A percentile compares a stretch with the other conserved stretches of the same genome.
Evolutionary conservation across 2,329 filamentous ascomycete genomes (phyloP).

Genomic region (Pestalotiopsis sp.): DNA sequence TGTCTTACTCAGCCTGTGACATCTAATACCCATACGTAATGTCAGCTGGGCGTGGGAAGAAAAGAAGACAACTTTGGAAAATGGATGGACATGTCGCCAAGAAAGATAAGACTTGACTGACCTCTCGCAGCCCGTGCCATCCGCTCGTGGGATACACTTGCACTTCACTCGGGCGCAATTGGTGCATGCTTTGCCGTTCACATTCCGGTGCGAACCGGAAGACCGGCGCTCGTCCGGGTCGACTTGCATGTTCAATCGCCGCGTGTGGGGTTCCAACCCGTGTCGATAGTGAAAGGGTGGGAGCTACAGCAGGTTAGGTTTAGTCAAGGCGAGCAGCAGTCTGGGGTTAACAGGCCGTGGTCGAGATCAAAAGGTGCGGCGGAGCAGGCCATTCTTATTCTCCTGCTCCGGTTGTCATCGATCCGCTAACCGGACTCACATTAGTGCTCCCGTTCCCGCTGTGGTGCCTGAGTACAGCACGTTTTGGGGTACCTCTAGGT

Average conservation of each 20-base stretch:
- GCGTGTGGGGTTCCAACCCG: not conserved
- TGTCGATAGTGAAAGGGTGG: not conserved
- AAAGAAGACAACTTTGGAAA: not conserved
- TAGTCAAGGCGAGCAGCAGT: not conserved
- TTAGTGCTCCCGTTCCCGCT: not conserved
- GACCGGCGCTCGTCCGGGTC: not conserved
- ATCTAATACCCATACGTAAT: slow-evolving; percentile 28
- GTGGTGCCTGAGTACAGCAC: not conserved
- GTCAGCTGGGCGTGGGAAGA: slow-evolving; percentile 15
- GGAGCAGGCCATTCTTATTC: not conserved
- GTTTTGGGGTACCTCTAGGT: not conserved
- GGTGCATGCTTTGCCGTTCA: slow-evolving; percentile 38
- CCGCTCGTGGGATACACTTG: slow-evolving; percentile 45
- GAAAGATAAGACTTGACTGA: slow-evolving; percentile 18
- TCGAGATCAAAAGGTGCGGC: not conserved
- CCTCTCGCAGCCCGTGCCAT: slow-evolving; percentile 33
- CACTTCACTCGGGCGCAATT: slow-evolving; percentile 52
- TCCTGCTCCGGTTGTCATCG: not conserved
- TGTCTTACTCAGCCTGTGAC: slow-evolving; percentile 48
- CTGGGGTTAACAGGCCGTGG: not conserved
- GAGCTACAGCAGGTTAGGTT: not conserved
- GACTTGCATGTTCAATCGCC: not conserved
- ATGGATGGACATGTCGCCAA: not conserved
- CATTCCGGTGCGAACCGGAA: not conserved
- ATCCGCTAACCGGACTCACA: not conserved